Evolutionary conservation across 2,329 filamentous ascomycete species (phyloP), one percentile per base, ranked within the genome.

Genomic region (Tothia fuscella): DNA sequence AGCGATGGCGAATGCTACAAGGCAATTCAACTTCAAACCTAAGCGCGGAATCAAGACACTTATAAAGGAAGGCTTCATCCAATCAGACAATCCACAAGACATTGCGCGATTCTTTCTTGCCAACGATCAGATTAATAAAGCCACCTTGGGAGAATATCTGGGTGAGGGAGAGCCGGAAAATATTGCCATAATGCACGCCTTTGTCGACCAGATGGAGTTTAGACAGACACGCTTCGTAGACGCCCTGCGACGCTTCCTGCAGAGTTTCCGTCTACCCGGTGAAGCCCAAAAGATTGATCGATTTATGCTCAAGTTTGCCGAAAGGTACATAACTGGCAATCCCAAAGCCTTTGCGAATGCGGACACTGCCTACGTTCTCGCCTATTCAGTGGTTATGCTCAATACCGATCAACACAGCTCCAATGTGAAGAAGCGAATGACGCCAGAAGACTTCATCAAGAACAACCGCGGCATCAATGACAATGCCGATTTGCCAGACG

Each of bases 391-490:
- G 42, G 95, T 98, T 52, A 70, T 98, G 74, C 67, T 98, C 39
- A 98, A 98, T 59, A 94, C 88, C 1, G 91, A 98, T 66, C 75
- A 89, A 51, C 91, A 98, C 64, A 96, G 89, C 59, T 72, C 68
- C 49, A 94, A 95, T 58, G 74, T 98, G 52, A 80, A 78, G 55
- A 70, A 69, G 2, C 79, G 87, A 41, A 98, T 98, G 91, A 93
- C 81, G 20, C 87, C 87, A 49, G 83, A 94, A 48, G 93, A 98
- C 51, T 98, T 98, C 56, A 94, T 98, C 67, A 95, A 93, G 68
- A 98, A 98, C 64, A 98, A 98, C 60, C 72, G 91, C 21, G 91
- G 91, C 44, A 98, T 98, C 67, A 96, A 98, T 62, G 91, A 98
- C 63, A 89, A 84, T 50, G 82, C 86, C 22, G 85, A 96, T 65